Percentiles rank a stretch among this genome's conserved stretches.
These are phyloP conservation scores for Fagus sylvatica DNA, from an alignment of 306 rosid genomes.

Conservation along the genomic window DNA sequence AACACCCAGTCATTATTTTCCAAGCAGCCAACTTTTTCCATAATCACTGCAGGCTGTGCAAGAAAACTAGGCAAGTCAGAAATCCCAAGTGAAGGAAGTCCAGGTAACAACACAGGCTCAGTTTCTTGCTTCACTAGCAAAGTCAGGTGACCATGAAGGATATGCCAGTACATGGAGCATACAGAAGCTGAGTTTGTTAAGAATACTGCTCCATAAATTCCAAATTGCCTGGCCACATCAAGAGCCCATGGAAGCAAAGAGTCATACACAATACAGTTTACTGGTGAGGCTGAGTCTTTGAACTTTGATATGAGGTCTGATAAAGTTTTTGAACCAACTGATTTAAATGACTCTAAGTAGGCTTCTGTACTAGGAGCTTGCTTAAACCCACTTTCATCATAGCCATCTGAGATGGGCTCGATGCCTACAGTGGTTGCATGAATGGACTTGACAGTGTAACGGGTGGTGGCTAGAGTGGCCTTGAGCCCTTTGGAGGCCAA, in stretches of 20 bases:
- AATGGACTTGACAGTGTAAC: conserved; percentile 34
- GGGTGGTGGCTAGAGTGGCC: conserved; percentile 38
- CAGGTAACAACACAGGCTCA: conserved; percentile 24
- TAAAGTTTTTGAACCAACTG: conserved; percentile 35
- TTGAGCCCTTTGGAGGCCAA: conserved; percentile 35
- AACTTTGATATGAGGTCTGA: conserved; percentile 26
- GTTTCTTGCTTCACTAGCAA: conserved; percentile 23
- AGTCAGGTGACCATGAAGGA: conserved; percentile 4
- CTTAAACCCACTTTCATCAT: conserved; percentile 35
- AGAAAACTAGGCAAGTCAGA: conserved; percentile 34
- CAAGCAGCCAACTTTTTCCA: conserved; percentile 18
- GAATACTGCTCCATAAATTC: conserved; percentile 31
- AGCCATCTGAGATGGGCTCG: conserved; percentile 42
- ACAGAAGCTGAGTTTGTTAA: conserved; percentile 42
- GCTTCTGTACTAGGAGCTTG: conserved; percentile 27
- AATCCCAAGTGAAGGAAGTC: conserved; percentile 33
- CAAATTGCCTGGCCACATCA: conserved; percentile 35
- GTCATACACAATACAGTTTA: conserved; percentile 41
- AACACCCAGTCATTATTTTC: conserved; percentile 41
- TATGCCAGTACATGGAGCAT: conserved; percentile 31
- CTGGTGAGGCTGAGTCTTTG: conserved; percentile 25
- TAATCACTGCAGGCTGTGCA: conserved; percentile 14
- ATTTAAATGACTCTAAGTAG: conserved; percentile 33
- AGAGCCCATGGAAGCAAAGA: conserved; percentile 46
- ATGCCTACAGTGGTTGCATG: conserved; percentile 9